Conservation (phyloP, 257 asterid genomes). For the Cynanchum wilfordii region DNA sequence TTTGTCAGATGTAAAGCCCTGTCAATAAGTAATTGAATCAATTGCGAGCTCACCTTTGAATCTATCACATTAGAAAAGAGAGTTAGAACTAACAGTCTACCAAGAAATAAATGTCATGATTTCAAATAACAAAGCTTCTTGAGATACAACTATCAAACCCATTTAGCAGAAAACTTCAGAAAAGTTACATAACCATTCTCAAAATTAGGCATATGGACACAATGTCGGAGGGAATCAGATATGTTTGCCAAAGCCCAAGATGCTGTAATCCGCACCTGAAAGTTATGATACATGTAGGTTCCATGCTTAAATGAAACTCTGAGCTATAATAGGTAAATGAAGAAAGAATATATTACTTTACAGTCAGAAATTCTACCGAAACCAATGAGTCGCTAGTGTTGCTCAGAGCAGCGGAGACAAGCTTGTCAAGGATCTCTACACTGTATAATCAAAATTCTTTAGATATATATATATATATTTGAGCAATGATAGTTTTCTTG, state of each 20-base stretch:
- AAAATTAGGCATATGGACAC: constrained; percentile 42
- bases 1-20: constrained; percentile 62
- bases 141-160: constrained; percentile 24
- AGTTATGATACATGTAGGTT: constrained; percentile 14
- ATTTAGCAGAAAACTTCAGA: constrained; percentile 13
- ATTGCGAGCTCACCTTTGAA: constrained; percentile 38
- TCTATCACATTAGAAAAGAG: constrained; percentile 36
- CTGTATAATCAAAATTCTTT: constrained; percentile 33
- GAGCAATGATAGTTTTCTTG: constrained; percentile 2
- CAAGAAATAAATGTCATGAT: constrained; percentile 12
- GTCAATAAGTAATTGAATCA: constrained; percentile 53
- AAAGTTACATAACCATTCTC: constrained; percentile 42
- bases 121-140: neutral
- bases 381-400: constrained; percentile 54
- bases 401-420: constrained; percentile 56
- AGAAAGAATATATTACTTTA: neutral
- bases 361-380: constrained; percentile 50
- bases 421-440: constrained; percentile 58
- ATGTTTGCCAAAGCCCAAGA: constrained; percentile 97
- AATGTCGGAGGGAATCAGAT: constrained; percentile 72
- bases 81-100: constrained; percentile 20
- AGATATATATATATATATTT: constrained; percentile 16
- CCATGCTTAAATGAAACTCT: neutral
- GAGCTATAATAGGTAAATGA: neutral
- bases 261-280: constrained; percentile 90